A percentile compares a stretch with the other conserved stretches of the same genome.
These are phyloP conservation scores for Quercus suber DNA, from an alignment of 306 rosid genomes.

Conservation along the genomic window DNA sequence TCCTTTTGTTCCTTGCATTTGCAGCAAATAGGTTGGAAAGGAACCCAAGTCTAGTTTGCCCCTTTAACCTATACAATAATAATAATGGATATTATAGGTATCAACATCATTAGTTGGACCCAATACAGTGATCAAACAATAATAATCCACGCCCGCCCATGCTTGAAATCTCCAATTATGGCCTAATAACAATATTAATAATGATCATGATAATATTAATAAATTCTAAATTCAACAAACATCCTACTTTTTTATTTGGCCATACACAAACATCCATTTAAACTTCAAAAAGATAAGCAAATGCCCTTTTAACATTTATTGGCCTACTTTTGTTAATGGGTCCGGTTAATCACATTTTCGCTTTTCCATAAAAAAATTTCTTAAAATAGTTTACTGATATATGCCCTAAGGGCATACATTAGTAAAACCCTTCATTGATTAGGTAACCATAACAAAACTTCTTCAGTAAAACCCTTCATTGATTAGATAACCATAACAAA, in stretches of 20 bases:
- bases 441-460: conserved; percentile 27
- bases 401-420: too few relatives aligned
- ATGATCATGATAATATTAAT: conserved; percentile 35
- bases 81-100: not conserved
- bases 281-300: conserved; percentile 18
- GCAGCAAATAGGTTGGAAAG: conserved; percentile 72
- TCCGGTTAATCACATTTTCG: too few relatives aligned
- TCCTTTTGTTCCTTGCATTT: conserved; percentile 62
- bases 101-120: conserved; percentile 48
- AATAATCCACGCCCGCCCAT: conserved; percentile 33
- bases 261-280: conserved; percentile 2
- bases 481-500: conserved; percentile 22
- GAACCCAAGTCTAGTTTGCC: conserved; percentile 46
- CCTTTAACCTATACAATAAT: conserved; percentile 19
- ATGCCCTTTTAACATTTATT: not conserved
- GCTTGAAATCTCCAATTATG: conserved; percentile 34
- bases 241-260: not conserved
- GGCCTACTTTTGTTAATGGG: conserved; percentile 15
- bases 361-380: accelerated
- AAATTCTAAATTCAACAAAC: not conserved
- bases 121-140: conserved; percentile 42
- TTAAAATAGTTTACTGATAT: too few relatives aligned
- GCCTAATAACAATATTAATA: conserved; percentile 37
- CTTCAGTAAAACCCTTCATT: not conserved
- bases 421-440: not conserved